Evolutionary conservation across 192 early-diverging fungal genomes (phyloP), one percentile per base, ranked within the genome.

Genomic region (Podila horticola): DNA sequence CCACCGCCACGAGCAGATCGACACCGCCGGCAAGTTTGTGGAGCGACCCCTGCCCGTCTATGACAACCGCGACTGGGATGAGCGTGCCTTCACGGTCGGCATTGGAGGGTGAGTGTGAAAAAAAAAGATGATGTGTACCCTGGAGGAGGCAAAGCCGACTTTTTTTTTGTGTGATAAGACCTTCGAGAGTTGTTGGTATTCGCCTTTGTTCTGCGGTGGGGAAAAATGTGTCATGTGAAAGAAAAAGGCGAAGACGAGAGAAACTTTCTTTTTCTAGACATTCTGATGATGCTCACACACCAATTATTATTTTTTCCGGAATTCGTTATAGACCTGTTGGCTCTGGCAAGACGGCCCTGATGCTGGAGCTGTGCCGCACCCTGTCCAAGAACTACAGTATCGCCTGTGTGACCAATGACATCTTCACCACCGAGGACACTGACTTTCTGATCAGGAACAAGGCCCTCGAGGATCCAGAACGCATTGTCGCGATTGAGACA

Each of bases 321-420:
- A 58, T 63, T 24, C 20, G 26, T 45, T 4, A 30, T 83, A 93
- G 94, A 20, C 97, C 97, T 38, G 97, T 98, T 15, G 97, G 97
- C 51, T 94, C 94, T 22, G 97, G 97, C 75, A 98, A 98, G 85
- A 98, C 95, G 5, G 95, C 95, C 4, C 85, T 97, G 70, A 92
- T 98, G 95, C 87, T 97, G 49, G 94, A 93, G 55, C 89, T 99
- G 24, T 99, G 97, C 84, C 92, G 88, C 30, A 83, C 85, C 22
- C 88, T 99, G 36, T 92, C 94, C 69, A 93, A 94, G 48, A 84
- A 85, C 63, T 94, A 92, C 87, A 92, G 92, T 68, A 87, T 99
- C 63, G 96, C 92, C 28, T 94, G 94, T 51, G 96, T 99, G 11
- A 99, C 97, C 62, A 99, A 99, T 81, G 97, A 99, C 75, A 99